Base-by-base conservation (phyloP, 768 basidiomycete genomes). In the Pleurotus ostreatus region DNA sequence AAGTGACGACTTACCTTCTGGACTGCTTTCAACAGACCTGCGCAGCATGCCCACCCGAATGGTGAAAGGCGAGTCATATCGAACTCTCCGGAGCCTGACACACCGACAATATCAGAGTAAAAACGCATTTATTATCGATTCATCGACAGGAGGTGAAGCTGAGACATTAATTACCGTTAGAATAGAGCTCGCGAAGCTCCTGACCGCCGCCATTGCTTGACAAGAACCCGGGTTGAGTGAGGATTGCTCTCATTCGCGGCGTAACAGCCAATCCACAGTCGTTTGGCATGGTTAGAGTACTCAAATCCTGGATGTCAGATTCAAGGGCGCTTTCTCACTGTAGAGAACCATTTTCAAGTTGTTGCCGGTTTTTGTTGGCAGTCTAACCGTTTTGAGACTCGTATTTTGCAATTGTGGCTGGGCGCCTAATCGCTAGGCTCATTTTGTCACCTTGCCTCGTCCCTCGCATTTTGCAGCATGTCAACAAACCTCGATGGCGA, bases 161-260 rank as follows among this genome's bases (percentile, higher is more conserved):
- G 26, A 30, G 26, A 30, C 23, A 55, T 57, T 30, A 7, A 30
- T 30, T 30, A 70, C 71, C 60, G 59, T 65, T 52, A 5, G 60
- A 55, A 49, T 72, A 73, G 4, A 74, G 59, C n/a, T 66, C 55
- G 18, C 70, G 60, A 9, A 71, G 53, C 18, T 38, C 62, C 52
- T 66, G 60, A 1, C 72, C 71, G 6, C 70, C 71, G 30, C 30
- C 7, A 12, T 55, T 52, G 2, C 55, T 15, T 25, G 51, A 58
- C 22, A 73, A 46, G 54, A 62, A 70, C 13, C 71, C 72, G 0
- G 70, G 68, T 23, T 64, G 58, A 3, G 63, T 55, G 5, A 75
- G 57, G 25, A 73, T 64, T 1, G 57, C 51, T 11, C 38, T 47
- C 70, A 74, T 70, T 40, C 68, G 60, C 11, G 53, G 47, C 2